Percentiles rank a stretch among this genome's conserved stretches.
Evolutionary conservation across 495 filamentous ascomycete genomes (phyloP).

Genomic region (Hyaloscypha hepaticicola): DNA sequence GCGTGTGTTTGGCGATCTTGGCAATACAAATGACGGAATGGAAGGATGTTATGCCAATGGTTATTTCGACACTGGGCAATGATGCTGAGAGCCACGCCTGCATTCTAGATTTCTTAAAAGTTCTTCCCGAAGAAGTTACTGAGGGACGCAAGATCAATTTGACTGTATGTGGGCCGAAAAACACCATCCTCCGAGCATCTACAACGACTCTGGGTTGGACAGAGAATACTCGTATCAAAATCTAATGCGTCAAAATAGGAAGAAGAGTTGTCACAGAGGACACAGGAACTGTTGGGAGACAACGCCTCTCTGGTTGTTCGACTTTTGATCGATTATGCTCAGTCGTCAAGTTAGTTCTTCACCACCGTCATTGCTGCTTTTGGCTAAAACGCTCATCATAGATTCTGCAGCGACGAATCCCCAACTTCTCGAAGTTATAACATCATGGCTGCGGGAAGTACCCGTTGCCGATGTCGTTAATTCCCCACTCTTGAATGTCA

Average conservation of each 20-base stretch:
- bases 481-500: slow-evolving; percentile 78
- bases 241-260: slow-evolving; percentile 71
- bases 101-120: slow-evolving; percentile 91
- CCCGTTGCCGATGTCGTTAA: slow-evolving; percentile 79
- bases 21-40: slow-evolving; percentile 95
- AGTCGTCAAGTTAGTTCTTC: slow-evolving; percentile 73
- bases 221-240: slow-evolving; percentile 45
- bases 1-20: slow-evolving; percentile 88
- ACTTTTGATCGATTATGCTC: slow-evolving; percentile 82
- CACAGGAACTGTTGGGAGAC: slow-evolving; percentile 81
- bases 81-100: slow-evolving; percentile 74
- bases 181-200: slow-evolving; percentile 46
- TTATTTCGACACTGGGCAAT: slow-evolving; percentile 76
- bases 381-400: slow-evolving; percentile 1
- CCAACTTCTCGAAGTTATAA: slow-evolving; percentile 89
- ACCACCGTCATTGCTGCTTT: background rate
- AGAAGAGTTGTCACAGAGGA: slow-evolving; percentile 82
- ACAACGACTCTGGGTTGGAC: slow-evolving; percentile 39
- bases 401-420: slow-evolving; percentile 78
- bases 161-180: slow-evolving; percentile 79
- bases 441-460: slow-evolving; percentile 93
- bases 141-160: slow-evolving; percentile 98
- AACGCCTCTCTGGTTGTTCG: slow-evolving; percentile 85
- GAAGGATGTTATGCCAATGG: slow-evolving; percentile 86
- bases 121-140: slow-evolving; percentile 97